Percentiles rank a stretch among this genome's conserved stretches.
phyloP scores from a whole-genome alignment of 441 rosid genomes.

The Populus hybrid region DNA sequence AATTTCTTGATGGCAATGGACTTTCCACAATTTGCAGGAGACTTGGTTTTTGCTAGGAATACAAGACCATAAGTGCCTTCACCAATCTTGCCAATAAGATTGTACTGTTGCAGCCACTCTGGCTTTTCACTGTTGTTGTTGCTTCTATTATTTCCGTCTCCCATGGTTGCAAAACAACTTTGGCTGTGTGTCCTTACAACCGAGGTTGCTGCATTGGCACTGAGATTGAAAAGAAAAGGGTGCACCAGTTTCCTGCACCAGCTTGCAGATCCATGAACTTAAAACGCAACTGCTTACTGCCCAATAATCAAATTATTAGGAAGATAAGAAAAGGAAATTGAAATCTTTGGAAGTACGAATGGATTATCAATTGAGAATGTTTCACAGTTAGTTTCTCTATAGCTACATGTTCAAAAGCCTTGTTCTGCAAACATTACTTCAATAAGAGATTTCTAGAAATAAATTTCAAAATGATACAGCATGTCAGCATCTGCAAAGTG shows the following conservation, averaged over 20 bases:
- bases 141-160: conserved; percentile 64
- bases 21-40: conserved; percentile 69
- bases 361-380: not conserved
- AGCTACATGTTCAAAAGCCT: not conserved
- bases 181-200: not conserved
- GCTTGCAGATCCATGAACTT: conserved; percentile 3
- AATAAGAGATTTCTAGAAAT: not conserved
- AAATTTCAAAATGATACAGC: not conserved
- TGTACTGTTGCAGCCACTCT: conserved; percentile 95
- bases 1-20: conserved; percentile 95
- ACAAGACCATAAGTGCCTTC: conserved; percentile 98
- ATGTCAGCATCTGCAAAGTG: not conserved
- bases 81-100: conserved; percentile 93
- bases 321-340: not conserved
- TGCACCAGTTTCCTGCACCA: conserved; percentile 3
- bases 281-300: not conserved
- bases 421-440: not conserved
- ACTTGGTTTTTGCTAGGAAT: conserved; percentile 78
- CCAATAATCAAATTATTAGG: not conserved
- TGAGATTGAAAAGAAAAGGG: conserved; percentile 1
- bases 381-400: not conserved
- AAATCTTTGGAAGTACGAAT: not conserved
- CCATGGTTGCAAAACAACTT: conserved; percentile 42
- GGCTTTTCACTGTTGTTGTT: conserved; percentile 58
- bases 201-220: not conserved